Evolutionary conservation across 2,329 filamentous ascomycete genomes (phyloP), one percentile per base, ranked within the genome.

Genomic region (Trichoderma koningii): DNA sequence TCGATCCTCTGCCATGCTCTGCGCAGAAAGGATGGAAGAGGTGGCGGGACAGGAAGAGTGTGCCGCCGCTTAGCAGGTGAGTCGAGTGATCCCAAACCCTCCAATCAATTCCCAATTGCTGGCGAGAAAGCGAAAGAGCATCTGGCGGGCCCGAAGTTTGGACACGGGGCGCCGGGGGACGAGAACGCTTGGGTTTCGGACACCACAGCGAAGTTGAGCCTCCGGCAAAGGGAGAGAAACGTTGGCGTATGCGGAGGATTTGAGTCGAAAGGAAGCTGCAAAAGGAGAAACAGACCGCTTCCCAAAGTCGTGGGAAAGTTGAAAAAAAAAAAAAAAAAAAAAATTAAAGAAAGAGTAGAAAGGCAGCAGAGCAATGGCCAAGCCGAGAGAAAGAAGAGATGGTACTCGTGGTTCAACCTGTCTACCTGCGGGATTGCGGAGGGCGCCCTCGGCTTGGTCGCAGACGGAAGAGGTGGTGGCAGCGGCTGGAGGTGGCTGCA

Each of bases 1-100:
- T 66, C 72, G 74, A 69, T 78, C 76, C 73, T 77, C 76, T 70
- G 76, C 76, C 76, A 78, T 78, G 71, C 75, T 77, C 72, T 71
- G 74, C 70, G 68, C 30, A 61, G 7, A 30, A 38, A 23, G 38
- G 42, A n/a, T 47, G 28, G 21, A 47, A 56, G 48, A 38, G 59
- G 55, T 56, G 70, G 68, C 62, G 63, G 55, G 30, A 57, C 47
- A 42, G 42, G 19, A 34, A 44, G 30, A 30, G n/a, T 55, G 26
- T 28, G 50, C 63, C 63, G 63, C 55, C 63, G 17, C 30, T 59
- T 60, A 65, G 14, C 14, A 38, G 41, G 28, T 48, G 70, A 65
- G 59, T 66, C 64, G 56, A 67, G 53, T 63, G 47, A 55, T 62
- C 68, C 67, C 66, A 65, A 42, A 57, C 45, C 48, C 47, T 59